Evolutionary conservation across 1,139 yeast genomes (phyloP).

Genomic region (Sugiyamaella japonica): DNA sequence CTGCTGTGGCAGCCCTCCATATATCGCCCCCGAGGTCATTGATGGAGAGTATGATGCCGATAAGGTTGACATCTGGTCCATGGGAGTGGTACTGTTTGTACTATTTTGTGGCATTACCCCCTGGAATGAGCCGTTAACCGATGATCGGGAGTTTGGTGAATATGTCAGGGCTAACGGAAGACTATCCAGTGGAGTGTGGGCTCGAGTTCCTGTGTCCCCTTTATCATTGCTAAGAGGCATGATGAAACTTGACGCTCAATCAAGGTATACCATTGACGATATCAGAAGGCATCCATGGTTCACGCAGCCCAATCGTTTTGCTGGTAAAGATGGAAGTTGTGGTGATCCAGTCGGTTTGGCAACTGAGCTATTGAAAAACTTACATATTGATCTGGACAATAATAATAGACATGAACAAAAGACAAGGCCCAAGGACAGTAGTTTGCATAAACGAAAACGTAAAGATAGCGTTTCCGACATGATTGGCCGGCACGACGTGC

Average conservation of each 20-base stretch:
- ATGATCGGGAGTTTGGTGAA: slow-evolving; percentile 53
- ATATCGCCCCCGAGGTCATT: slow-evolving; percentile 94
- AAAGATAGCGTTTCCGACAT: slow-evolving; percentile 51
- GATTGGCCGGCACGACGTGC: not conserved
- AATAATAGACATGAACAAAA: slow-evolving; percentile 70
- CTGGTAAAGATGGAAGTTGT: slow-evolving; percentile 11
- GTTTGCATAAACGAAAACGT: slow-evolving; percentile 90
- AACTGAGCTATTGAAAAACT: slow-evolving; percentile 36
- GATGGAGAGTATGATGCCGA: slow-evolving; percentile 82
- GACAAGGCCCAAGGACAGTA: slow-evolving; percentile 61
- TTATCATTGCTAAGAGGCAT: slow-evolving; percentile 95
- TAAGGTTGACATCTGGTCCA: slow-evolving; percentile 94
- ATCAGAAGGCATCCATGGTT: slow-evolving; percentile 88
- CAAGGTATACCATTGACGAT: slow-evolving; percentile 75
- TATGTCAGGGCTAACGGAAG: slow-evolving; percentile 83
- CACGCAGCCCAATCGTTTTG: slow-evolving; percentile 33
- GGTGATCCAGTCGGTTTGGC: slow-evolving; percentile 39
- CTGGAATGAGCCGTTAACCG: slow-evolving; percentile 61
- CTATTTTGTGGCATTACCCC: slow-evolving; percentile 95
- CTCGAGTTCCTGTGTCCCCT: slow-evolving; percentile 72
- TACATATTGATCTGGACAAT: slow-evolving; percentile 53
- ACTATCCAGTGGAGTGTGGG: slow-evolving; percentile 70
- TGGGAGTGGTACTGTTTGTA: slow-evolving; percentile 90
- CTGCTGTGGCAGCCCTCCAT: slow-evolving; percentile 89
- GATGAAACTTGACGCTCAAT: slow-evolving; percentile 86